Evolutionary conservation across 225 moss, liverwort and hornwort genomes (phyloP).

Genomic region (Pseudoscleropodium purum): DNA sequence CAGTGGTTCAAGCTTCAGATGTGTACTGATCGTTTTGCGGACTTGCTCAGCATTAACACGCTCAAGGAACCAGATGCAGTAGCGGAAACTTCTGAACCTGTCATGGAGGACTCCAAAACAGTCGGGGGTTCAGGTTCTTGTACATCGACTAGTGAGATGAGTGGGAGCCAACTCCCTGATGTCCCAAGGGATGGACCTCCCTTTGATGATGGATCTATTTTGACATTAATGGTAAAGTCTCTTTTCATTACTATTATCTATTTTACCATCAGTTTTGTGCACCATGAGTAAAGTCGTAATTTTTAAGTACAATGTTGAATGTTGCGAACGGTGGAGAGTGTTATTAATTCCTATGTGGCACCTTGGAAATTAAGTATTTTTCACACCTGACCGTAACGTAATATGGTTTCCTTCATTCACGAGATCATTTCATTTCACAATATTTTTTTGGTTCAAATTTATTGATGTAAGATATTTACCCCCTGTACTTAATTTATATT

Average conservation of each 20-base stretch:
- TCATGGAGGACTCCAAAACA: constrained; percentile 20
- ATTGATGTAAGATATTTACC: too few species aligned
- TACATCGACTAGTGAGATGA: constrained; percentile 38
- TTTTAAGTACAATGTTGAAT: neutral
- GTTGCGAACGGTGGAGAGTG: neutral
- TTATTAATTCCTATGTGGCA: neutral
- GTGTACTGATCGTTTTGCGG: constrained; percentile 61
- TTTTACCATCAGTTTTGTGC: neutral
- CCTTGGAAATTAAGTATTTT: neutral
- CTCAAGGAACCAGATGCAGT: constrained; percentile 45
- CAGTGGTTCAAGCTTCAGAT: constrained; percentile 78
- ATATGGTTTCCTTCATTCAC: neutral
- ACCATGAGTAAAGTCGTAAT: neutral
- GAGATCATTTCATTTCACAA: neutral
- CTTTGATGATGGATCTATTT: constrained; percentile 61
- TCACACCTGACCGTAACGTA: neutral
- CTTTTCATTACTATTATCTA: neutral
- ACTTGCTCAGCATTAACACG: constrained; percentile 41
- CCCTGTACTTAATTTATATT: neutral
- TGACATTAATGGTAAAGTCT: constrained; percentile 52
- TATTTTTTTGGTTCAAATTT: neutral
- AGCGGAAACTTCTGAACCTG: constrained; percentile 16
- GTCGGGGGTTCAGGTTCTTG: constrained; percentile 35
- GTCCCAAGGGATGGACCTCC: constrained; percentile 41
- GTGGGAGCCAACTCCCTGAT: constrained; percentile 49